Percentiles rank a stretch among this genome's conserved stretches.
phyloP scores from a whole-genome alignment of 2,329 filamentous ascomycete species.

The Colletotrichum tamarilloi region DNA sequence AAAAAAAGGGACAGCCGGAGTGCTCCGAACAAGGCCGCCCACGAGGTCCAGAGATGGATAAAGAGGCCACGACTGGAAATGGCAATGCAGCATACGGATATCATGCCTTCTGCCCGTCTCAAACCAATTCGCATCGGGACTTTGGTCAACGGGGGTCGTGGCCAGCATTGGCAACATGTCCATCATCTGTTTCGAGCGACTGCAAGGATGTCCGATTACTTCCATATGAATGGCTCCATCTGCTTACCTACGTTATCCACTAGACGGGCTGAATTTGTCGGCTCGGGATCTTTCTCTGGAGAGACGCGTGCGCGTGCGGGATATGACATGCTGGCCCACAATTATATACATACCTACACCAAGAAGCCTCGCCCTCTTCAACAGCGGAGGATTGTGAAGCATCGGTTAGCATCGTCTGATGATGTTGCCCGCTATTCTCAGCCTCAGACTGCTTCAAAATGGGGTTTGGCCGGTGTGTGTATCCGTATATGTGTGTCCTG shows the following conservation, averaged over 20 bases:
- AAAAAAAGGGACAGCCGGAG: not conserved
- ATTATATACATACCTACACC: not conserved
- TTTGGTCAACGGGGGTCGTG: not conserved
- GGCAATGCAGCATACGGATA: not conserved
- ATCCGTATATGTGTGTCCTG: not conserved
- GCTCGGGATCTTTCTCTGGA: slow-evolving; percentile 2
- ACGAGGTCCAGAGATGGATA: not conserved
- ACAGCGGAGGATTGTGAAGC: not conserved
- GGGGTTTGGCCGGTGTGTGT: not conserved
- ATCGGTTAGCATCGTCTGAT: not conserved
- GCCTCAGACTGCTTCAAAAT: not conserved
- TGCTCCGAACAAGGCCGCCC: not conserved
- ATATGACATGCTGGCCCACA: not conserved
- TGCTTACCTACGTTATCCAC: not conserved
- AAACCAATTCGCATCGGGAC: not conserved
- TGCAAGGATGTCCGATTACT: slow-evolving; percentile 10
- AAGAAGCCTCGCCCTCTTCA: not conserved
- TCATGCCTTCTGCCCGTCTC: not conserved
- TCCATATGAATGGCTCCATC: not conserved
- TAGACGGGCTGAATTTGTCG: not conserved
- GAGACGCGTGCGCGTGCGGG: not conserved
- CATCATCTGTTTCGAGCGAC: slow-evolving; percentile 11
- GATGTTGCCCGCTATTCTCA: not conserved
- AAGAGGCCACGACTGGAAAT: not conserved
- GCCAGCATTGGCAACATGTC: not conserved